Evolutionary conservation across 116 monocot species (phyloP).

Genomic region (Phalaenopsis hybrid): DNA sequence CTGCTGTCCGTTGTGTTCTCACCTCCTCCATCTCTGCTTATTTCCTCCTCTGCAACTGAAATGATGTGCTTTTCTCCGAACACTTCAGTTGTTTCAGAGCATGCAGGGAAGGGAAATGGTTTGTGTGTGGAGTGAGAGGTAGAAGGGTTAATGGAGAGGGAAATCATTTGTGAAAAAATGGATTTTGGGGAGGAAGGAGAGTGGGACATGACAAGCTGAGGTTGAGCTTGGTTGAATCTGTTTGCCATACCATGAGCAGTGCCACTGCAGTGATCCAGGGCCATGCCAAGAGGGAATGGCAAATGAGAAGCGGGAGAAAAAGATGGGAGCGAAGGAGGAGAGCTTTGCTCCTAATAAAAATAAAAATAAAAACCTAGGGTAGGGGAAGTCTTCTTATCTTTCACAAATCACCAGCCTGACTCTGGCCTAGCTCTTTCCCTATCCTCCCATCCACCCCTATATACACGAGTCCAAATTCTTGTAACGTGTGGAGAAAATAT

Average conservation of each 20-base stretch:
- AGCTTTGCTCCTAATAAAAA: neutral
- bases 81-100: neutral
- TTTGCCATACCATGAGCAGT: neutral
- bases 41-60: slow-evolving; percentile 12
- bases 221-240: neutral
- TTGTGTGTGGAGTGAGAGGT: slow-evolving; percentile 1
- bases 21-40: slow-evolving; percentile 15
- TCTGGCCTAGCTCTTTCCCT: slow-evolving; percentile 13
- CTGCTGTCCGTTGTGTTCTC: slow-evolving; percentile 17
- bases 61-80: neutral
- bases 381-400: slow-evolving; percentile 1
- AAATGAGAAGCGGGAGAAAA: neutral
- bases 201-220: neutral
- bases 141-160: slow-evolving; percentile 4
- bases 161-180: slow-evolving; percentile 4
- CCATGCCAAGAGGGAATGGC: neutral
- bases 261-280: neutral
- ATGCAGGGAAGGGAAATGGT: neutral
- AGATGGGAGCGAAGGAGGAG: neutral
- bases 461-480: neutral
- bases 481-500: neutral
- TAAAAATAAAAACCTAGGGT: neutral
- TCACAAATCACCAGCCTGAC: slow-evolving; percentile 8
- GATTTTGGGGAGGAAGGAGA: slow-evolving; percentile 6
- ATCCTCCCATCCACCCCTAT: neutral